Evolutionary conservation across 805 yeast genomes (phyloP).

Genomic region (Wickerhamomyces tratensis): DNA sequence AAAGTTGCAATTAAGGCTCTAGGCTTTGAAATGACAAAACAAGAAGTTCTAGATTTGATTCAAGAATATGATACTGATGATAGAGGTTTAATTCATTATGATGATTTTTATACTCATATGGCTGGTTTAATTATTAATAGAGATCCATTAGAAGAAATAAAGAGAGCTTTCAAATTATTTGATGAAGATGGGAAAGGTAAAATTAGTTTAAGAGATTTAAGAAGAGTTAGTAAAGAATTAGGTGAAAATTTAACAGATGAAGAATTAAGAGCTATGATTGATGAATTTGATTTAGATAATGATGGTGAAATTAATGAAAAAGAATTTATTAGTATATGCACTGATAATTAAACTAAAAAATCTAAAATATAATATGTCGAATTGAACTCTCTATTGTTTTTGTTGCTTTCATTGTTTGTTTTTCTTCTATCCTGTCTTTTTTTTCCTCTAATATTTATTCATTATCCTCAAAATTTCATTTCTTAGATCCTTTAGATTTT

Average conservation of each 20-base stretch:
- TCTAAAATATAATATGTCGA: background rate
- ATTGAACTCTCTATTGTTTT: background rate
- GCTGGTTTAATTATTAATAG: conserved; percentile 76
- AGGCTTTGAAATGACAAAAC: conserved; percentile 76
- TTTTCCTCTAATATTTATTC: too few species aligned
- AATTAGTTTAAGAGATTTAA: conserved; percentile 69
- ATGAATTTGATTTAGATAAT: conserved; percentile 91
- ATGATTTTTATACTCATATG: conserved; percentile 71
- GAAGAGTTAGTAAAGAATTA: conserved; percentile 84
- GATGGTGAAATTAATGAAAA: conserved; percentile 89
- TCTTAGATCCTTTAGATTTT: too few species aligned
- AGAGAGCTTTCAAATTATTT: conserved; percentile 80
- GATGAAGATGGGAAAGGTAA: conserved; percentile 86
- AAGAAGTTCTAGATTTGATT: conserved; percentile 66
- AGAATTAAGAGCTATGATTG: conserved; percentile 93
- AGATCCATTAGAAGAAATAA: conserved; percentile 89
- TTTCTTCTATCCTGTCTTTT: too few species aligned
- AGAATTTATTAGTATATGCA: conserved; percentile 83
- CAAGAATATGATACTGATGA: conserved; percentile 77
- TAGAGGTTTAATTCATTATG: conserved; percentile 62
- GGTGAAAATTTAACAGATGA: conserved; percentile 91
- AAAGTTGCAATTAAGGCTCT: conserved; percentile 91
- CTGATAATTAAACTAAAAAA: conserved; percentile 38
- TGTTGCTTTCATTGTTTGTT: background rate
- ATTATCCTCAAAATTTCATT: too few species aligned